phyloP scores from a whole-genome alignment of 169 alveolate species.

The Eimeria zaria region DNA sequence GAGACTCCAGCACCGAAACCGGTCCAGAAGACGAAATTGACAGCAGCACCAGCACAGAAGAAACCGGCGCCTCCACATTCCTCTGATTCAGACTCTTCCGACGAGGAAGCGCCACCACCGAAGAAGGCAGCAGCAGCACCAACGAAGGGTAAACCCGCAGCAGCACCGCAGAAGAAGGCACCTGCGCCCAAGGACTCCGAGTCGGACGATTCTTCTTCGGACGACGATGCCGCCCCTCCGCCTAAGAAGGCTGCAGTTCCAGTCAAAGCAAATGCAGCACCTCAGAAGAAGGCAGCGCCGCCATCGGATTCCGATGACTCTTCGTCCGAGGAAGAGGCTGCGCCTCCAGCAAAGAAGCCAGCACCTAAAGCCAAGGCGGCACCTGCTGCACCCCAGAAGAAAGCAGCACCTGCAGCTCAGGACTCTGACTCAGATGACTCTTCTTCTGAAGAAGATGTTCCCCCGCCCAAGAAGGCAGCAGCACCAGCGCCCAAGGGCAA shows the following conservation, averaged over 20 bases:
- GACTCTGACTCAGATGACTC: slow-evolving; percentile 61
- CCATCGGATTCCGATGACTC: slow-evolving; percentile 31
- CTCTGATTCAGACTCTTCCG: slow-evolving; percentile 48
- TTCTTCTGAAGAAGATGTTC: slow-evolving; percentile 12
- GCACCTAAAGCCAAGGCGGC: slow-evolving; percentile 71
- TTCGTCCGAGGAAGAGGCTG: slow-evolving; percentile 44
- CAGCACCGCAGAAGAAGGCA: slow-evolving; percentile 29
- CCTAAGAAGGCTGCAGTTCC: slow-evolving; percentile 12
- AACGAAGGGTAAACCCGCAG: slow-evolving; percentile 7
- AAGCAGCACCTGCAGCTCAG: slow-evolving; percentile 27
- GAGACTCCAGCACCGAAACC: slow-evolving; percentile 60
- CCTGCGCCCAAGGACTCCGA: slow-evolving; percentile 23
- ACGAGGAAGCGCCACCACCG: slow-evolving; percentile 20
- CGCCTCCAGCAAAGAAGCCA: slow-evolving; percentile 40
- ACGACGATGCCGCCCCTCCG: slow-evolving; percentile 4
- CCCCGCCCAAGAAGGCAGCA: slow-evolving; percentile 31
- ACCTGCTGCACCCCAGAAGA: background rate
- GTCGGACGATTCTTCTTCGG: slow-evolving; percentile 37
- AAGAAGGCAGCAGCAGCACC: slow-evolving; percentile 11
- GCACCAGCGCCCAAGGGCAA: slow-evolving; percentile 14
- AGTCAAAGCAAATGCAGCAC: slow-evolving; percentile 9
- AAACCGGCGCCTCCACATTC: background rate
- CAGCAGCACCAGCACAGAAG: slow-evolving; percentile 18
- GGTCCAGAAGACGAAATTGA: slow-evolving; percentile 12
- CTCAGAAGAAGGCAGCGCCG: background rate